Evolutionary conservation across 1,139 yeast species (phyloP), one percentile per base, ranked within the genome.

Genomic region (Pichia sp.): DNA sequence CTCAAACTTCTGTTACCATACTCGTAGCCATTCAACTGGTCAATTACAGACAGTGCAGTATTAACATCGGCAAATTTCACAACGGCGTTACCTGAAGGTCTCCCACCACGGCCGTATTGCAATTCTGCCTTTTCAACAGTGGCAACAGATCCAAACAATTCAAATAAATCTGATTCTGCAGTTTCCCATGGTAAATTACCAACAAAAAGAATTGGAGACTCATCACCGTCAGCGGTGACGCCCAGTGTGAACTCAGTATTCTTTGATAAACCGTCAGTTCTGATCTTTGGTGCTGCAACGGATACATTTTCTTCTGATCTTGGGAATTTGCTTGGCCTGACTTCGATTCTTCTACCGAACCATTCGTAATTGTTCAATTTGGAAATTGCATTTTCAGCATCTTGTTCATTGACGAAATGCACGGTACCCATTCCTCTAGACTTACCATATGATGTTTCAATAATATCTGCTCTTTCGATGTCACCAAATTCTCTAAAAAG

Each of bases 381-480:
- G 47, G 79, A 83, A 59, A 85, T 78, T 1, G 92, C 91, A 50
- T 73, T 75, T 46, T 72, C 69, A 52, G 89, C 91, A 58, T 81
- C 87, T 57, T 82, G 87, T 30, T 75, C 75, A 5, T 78, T 78
- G 49, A 73, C 75, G 63, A 80, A 85, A 16, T 84, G 81, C 34
- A 86, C 91, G 14, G 87, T 86, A 54, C 97, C 98, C 65, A 83
- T 85, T 2, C 97, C 97, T 70, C 86, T 81, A 2, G 97, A 88
- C 63, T 87, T 81, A 27, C 97, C 96, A 64, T 80, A 78, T 50
- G 75, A 78, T 62, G 83, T 88, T 51, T 77, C 71, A 66, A 83
- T 81, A 45, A 92, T 84, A 67, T 91, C 96, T 3, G 96, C 96
- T 60, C 95, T 83, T 40, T 81, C 75, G 36, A 91, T 88, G 55